A percentile compares a stretch with the other conserved stretches of the same genome.
Conservation (phyloP, 306 rosid species). For the Corylus avellana region DNA sequence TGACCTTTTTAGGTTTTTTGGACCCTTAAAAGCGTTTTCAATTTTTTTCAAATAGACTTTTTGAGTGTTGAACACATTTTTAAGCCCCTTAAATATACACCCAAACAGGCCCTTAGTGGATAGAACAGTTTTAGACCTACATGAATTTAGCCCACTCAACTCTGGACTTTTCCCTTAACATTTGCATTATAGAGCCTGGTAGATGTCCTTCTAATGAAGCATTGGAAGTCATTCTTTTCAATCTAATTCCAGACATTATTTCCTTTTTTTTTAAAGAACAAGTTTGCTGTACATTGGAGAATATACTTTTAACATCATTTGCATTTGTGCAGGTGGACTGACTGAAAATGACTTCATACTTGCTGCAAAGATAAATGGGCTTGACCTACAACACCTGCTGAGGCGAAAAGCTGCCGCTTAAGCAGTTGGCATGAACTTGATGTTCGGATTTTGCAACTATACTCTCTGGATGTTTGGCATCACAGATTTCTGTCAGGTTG, state of each 20-base stretch:
- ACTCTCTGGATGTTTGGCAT: neutral
- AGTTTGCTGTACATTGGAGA: neutral
- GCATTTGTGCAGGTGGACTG: conserved; percentile 68
- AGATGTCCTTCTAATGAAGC: neutral
- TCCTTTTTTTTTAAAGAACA: neutral
- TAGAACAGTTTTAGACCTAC: neutral
- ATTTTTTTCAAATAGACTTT: no score
- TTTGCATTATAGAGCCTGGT: neutral
- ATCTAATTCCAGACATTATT: neutral
- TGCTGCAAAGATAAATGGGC: conserved; percentile 71
- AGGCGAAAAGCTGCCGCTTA: conserved; percentile 47
- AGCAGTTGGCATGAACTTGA: neutral
- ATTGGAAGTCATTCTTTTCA: neutral
- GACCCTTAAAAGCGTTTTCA: no score
- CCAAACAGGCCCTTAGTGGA: no score
- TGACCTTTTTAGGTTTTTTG: no score
- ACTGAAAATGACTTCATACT: conserved; percentile 93
- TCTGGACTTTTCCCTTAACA: neutral
- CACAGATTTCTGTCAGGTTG: neutral
- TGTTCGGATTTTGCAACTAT: neutral
- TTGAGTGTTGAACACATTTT: no score
- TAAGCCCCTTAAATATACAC: no score
- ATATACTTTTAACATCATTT: neutral
- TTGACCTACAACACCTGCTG: conserved; percentile 52
- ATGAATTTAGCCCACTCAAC: neutral